Conservation (phyloP, 352 stramenopile species). For the Vaucheria bursata region DNA sequence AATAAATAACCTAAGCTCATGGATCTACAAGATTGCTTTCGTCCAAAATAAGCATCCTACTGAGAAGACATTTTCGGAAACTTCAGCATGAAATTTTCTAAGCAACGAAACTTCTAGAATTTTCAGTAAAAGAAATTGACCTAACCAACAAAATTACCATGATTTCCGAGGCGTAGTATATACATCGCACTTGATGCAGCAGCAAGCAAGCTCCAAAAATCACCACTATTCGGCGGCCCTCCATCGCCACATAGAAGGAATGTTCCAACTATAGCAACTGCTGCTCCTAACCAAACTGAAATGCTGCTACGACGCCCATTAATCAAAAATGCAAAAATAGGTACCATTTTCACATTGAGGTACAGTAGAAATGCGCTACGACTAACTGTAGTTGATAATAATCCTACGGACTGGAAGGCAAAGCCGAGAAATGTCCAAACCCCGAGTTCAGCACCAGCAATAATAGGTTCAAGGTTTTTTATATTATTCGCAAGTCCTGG, state of each 20-base stretch:
- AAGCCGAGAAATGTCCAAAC: slow-evolving; percentile 51
- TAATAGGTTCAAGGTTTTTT: not conserved
- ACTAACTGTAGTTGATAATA: slow-evolving; percentile 34
- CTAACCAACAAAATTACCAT: slow-evolving; percentile 15
- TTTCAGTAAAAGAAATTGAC: no score
- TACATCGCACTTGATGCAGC: slow-evolving; percentile 49
- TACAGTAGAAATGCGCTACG: slow-evolving; percentile 51
- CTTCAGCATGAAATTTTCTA: no score
- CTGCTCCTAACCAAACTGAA: slow-evolving; percentile 32
- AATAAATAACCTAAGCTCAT: no score
- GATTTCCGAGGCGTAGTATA: slow-evolving; percentile 48
- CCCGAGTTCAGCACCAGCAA: slow-evolving; percentile 44
- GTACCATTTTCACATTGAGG: slow-evolving; percentile 52
- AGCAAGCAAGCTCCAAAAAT: slow-evolving; percentile 46
- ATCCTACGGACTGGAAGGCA: slow-evolving; percentile 48
- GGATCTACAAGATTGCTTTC: no score
- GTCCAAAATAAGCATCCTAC: no score
- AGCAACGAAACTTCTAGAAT: not conserved
- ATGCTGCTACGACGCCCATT: slow-evolving; percentile 22
- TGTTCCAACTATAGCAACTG: slow-evolving; percentile 42
- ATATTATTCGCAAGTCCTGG: not conserved
- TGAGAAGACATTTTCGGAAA: no score
- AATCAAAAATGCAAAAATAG: slow-evolving; percentile 47
- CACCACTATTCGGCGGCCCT: slow-evolving; percentile 42
- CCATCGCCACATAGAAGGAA: slow-evolving; percentile 44